A percentile compares a stretch with the other conserved stretches of the same genome.
phyloP scores from a whole-genome alignment of 2,329 filamentous ascomycete species.

The Aspergillus oerlinghausenensis region DNA sequence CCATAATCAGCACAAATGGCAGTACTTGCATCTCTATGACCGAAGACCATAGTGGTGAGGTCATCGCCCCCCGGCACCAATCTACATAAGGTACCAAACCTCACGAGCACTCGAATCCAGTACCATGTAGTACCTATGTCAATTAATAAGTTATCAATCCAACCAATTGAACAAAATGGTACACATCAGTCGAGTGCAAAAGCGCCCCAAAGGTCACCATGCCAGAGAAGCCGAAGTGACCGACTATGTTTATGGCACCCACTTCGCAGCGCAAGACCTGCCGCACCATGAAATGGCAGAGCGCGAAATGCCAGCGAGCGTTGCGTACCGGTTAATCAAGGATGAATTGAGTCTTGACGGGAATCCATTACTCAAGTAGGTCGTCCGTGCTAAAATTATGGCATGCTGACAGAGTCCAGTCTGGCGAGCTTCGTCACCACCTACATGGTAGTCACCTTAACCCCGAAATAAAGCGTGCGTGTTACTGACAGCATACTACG shows the following conservation, averaged over 20 bases:
- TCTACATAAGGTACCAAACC: background rate
- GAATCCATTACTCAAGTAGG: slow-evolving; percentile 63
- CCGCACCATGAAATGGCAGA: slow-evolving; percentile 82
- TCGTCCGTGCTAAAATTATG: slow-evolving; percentile 25
- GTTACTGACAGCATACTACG: background rate
- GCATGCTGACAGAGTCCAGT: background rate
- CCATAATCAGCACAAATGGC: too few relatives aligned
- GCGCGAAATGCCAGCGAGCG: slow-evolving; percentile 74
- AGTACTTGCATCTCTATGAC: background rate
- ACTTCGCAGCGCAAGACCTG: slow-evolving; percentile 74
- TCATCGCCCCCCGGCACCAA: background rate
- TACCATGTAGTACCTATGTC: background rate
- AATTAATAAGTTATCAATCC: background rate
- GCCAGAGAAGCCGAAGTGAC: slow-evolving; percentile 32
- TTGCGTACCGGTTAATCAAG: slow-evolving; percentile 61
- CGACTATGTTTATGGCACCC: slow-evolving; percentile 76
- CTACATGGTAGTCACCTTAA: slow-evolving; percentile 48
- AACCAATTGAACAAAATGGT: slow-evolving; percentile 26
- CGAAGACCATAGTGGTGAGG: background rate
- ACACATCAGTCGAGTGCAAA: slow-evolving; percentile 36
- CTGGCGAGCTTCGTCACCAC: slow-evolving; percentile 61
- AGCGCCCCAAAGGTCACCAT: slow-evolving; percentile 15
- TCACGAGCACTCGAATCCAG: background rate
- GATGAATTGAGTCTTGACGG: slow-evolving; percentile 63
- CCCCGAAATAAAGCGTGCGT: background rate